Base-by-base conservation (phyloP, 2,329 filamentous ascomycete species). In the Penicillium crustosum region DNA sequence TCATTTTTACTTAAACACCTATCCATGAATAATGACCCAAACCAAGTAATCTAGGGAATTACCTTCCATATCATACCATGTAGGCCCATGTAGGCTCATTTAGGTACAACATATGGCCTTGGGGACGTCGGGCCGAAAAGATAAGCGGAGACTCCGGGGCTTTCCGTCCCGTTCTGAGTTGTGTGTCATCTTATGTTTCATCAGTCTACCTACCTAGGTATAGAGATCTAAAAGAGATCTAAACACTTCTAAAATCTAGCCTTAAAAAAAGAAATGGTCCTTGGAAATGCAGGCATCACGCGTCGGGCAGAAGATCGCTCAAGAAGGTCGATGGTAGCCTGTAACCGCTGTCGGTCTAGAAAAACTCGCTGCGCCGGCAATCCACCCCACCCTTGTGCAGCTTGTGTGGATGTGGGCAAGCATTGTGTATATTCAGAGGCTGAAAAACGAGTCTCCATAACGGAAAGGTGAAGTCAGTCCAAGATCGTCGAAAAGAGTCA, bases 321-420 rank as follows among this genome's bases (percentile, higher is more conserved):
- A 13, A 58, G 61, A 45, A 62, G 69, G 21, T 71, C 69, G 15
- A 66, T 68, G 59, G 67, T 72, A 57, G 69, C 69, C 65, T 71
- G 74, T 61, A 73, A 75, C 62, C 73, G 73, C 47, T 76, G 74
- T 56, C 70, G 73, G 29, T 65, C 60, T 43, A 64, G 73, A 38
- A 76, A 75, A 55, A 73, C 70, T 9, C 70, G 72, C 52, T 76
- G 74, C 53, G 67, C 66, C 27, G 73, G 73, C 7, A 71, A 59
- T 42, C 70, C 72, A 13, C 74, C 73, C 2, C 63, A 66, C n/a
- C 71, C 71, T 5, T 76, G 74, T 52, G 66, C 68, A 25, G 67
- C 70, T 10, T 75, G 73, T 44, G 67, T 69, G 33, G 72, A 73
- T 49, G 70, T 59, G 1, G 70, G 69, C 1, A 68, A 68, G 7